Conservation (phyloP, 176 grass and related monocot species). For the Zoysia japonica region DNA sequence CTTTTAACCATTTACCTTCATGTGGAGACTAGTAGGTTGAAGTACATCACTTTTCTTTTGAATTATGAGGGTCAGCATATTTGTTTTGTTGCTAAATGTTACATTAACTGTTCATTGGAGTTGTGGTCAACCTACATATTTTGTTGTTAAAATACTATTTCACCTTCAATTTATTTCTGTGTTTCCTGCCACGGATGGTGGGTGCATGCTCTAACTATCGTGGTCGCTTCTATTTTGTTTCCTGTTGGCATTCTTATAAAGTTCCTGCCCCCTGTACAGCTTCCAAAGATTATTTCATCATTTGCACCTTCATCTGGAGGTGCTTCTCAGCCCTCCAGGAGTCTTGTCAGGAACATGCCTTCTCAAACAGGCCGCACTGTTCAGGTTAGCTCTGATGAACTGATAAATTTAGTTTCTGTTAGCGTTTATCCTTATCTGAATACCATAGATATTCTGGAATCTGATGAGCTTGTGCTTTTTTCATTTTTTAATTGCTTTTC, state of each 20-base stretch:
- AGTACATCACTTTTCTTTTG: background rate
- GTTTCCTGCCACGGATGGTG: background rate
- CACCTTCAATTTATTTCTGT: conserved; percentile 14
- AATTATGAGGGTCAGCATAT: background rate
- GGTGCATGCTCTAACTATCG: background rate
- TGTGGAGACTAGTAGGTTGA: background rate
- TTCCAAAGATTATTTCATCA: conserved; percentile 57
- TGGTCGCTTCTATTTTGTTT: conserved; percentile 13
- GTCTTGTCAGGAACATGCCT: conserved; percentile 47
- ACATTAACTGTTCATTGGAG: background rate
- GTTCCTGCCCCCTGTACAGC: conserved; percentile 39
- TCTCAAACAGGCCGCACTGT: conserved; percentile 39
- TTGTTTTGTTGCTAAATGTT: conserved; percentile 28
- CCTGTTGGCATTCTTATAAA: conserved; percentile 20
- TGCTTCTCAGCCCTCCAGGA: conserved; percentile 50
- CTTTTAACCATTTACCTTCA: background rate
- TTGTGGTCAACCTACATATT: background rate
- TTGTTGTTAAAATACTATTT: conserved; percentile 6
- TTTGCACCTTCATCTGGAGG: conserved; percentile 36
- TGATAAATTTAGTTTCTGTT: conserved; percentile 13
- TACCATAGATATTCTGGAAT: conserved; percentile 13
- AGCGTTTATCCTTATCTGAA: background rate
- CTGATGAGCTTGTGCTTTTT: conserved; percentile 1
- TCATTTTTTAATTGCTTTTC: background rate
- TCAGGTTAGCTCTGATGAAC: conserved; percentile 48